Evolutionary conservation across 208 protist genomes (phyloP).

Genomic region (Leishmania braziliensis): DNA sequence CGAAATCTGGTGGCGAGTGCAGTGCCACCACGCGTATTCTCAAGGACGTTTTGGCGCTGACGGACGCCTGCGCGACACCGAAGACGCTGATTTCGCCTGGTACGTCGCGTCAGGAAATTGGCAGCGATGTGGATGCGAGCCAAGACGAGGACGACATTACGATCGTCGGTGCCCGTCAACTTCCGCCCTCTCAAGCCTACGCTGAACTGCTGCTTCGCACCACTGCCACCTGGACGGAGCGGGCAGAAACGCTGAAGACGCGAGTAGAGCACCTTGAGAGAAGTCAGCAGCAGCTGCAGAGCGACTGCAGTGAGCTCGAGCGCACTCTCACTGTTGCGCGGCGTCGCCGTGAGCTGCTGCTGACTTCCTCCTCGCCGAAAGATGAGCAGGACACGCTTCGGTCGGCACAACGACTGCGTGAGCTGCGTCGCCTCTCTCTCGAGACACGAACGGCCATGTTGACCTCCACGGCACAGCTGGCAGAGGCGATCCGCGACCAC

Average conservation of each 20-base stretch:
- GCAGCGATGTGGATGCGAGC: neutral
- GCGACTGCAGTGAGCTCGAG: slow-evolving; percentile 60
- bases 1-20: neutral
- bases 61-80: neutral
- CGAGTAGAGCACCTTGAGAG: slow-evolving; percentile 44
- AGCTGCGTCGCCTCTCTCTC: slow-evolving; percentile 49
- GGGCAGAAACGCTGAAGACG: slow-evolving; percentile 35
- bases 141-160: slow-evolving; percentile 36
- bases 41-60: neutral
- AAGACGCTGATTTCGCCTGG: neutral
- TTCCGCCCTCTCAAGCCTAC: slow-evolving; percentile 54
- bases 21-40: neutral
- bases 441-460: slow-evolving; percentile 48
- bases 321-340: slow-evolving; percentile 33
- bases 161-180: slow-evolving; percentile 48
- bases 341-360: slow-evolving; percentile 48
- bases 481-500: slow-evolving; percentile 43
- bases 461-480: slow-evolving; percentile 54
- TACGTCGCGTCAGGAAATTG: neutral
- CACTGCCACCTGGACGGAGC: slow-evolving; percentile 31
- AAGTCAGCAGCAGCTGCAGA: slow-evolving; percentile 55
- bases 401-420: slow-evolving; percentile 35
- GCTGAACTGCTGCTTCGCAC: slow-evolving; percentile 43
- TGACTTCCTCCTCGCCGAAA: slow-evolving; percentile 17
- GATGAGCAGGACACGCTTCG: slow-evolving; percentile 8